Conservation (phyloP, 2,329 filamentous ascomycete genomes). For the Dactylellina parvicollis region DNA sequence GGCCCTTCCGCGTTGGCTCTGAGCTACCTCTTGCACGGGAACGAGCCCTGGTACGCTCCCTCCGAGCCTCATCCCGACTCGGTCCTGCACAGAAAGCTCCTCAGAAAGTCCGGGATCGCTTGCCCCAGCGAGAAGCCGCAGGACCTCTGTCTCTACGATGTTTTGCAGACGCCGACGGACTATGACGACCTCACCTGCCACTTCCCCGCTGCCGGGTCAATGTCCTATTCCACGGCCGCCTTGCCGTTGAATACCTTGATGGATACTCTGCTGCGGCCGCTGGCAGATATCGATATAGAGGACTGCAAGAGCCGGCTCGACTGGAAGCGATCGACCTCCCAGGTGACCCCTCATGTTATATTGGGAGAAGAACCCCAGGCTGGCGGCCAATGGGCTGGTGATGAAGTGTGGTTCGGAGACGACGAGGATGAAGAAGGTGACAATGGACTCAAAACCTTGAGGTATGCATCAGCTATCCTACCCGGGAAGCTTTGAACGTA, state of each 20-base stretch:
- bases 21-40: conserved; percentile 71
- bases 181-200: conserved; percentile 67
- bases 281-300: conserved; percentile 69
- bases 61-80: conserved; percentile 66
- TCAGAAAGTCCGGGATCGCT: conserved; percentile 20
- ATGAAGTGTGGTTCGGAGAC: conserved; percentile 61
- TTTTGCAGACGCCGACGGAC: conserved; percentile 64
- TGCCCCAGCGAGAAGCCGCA: conserved; percentile 29
- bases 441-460: conserved; percentile 69
- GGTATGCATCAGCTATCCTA: conserved; percentile 35
- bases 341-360: conserved; percentile 67
- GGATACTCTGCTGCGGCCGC: conserved; percentile 69
- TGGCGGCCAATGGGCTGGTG: conserved; percentile 71
- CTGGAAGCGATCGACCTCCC: conserved; percentile 67
- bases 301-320: conserved; percentile 65
- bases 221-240: conserved; percentile 71
- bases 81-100: conserved; percentile 66
- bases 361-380: conserved; percentile 66
- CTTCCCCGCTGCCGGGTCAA: conserved; percentile 66
- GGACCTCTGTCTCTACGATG: conserved; percentile 61
- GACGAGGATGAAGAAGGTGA: conserved; percentile 43
- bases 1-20: conserved; percentile 71
- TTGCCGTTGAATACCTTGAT: conserved; percentile 70
- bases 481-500: not conserved
- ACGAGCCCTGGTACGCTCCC: conserved; percentile 68